phyloP scores from a whole-genome alignment of 129 eudicot species.

The Flaveria bidentis region DNA sequence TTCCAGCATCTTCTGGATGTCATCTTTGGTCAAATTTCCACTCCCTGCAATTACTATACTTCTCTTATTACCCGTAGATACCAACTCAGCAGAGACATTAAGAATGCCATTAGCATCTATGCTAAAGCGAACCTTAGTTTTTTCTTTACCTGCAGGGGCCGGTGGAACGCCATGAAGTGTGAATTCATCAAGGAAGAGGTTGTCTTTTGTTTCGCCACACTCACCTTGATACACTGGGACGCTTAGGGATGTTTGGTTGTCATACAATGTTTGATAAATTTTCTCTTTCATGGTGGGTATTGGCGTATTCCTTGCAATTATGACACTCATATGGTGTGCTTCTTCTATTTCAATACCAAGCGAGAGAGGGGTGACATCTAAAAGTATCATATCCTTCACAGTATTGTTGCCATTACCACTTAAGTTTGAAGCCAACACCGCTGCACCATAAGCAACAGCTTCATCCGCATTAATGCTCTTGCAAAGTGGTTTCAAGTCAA shows the following conservation, averaged over 20 bases:
- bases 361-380: not conserved
- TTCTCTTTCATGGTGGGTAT: not conserved
- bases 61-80: not conserved
- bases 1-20: not conserved
- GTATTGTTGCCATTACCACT: not conserved
- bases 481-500: not conserved
- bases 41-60: not conserved
- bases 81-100: not conserved
- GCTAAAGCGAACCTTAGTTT: not conserved
- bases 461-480: not conserved
- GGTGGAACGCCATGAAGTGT: not conserved
- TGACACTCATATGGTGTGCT: not conserved
- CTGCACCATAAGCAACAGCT: conserved; percentile 2
- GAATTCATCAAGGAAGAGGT: not conserved
- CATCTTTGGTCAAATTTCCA: not conserved
- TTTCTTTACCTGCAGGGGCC: not conserved
- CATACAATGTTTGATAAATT: not conserved
- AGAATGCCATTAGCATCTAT: not conserved
- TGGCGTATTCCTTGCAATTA: not conserved
- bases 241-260: not conserved
- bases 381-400: not conserved
- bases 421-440: conserved; percentile 4
- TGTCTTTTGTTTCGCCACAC: not conserved
- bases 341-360: not conserved
- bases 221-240: not conserved